Percentiles rank a stretch among this genome's conserved stretches.
phyloP scores from a whole-genome alignment of 306 rosid species.

The Sesbania bispinosa region DNA sequence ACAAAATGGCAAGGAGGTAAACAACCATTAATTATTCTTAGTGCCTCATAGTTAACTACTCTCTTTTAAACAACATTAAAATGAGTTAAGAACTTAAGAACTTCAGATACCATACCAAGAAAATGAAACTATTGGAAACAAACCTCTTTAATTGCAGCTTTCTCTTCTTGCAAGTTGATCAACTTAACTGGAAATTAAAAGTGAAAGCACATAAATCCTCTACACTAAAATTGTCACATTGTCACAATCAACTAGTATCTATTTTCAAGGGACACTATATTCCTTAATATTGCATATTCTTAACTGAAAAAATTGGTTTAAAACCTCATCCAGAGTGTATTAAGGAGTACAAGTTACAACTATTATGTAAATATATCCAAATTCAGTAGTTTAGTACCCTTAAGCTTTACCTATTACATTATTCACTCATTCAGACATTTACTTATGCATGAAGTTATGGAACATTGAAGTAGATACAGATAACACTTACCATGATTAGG shows the following conservation, averaged over 20 bases:
- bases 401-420: not conserved
- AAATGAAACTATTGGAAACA: not conserved
- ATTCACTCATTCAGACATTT: not conserved
- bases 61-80: not conserved
- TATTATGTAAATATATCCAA: not conserved
- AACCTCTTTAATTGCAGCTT: slow-evolving; percentile 28
- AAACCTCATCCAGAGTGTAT: no score
- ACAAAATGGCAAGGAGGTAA: not conserved
- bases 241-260: not conserved
- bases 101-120: not conserved
- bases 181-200: slow-evolving; percentile 10
- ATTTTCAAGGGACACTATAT: not conserved
- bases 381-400: not conserved
- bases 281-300: not conserved
- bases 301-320: not conserved
- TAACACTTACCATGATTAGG: slow-evolving; percentile 30
- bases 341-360: not conserved
- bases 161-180: slow-evolving; percentile 28
- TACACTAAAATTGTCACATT: not conserved
- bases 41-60: not conserved
- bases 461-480: not conserved
- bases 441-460: not conserved
- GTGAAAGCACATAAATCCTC: not conserved
- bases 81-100: not conserved
- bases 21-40: not conserved